Conservation (phyloP, 805 yeast genomes). For the Suhomyces prunicola region DNA sequence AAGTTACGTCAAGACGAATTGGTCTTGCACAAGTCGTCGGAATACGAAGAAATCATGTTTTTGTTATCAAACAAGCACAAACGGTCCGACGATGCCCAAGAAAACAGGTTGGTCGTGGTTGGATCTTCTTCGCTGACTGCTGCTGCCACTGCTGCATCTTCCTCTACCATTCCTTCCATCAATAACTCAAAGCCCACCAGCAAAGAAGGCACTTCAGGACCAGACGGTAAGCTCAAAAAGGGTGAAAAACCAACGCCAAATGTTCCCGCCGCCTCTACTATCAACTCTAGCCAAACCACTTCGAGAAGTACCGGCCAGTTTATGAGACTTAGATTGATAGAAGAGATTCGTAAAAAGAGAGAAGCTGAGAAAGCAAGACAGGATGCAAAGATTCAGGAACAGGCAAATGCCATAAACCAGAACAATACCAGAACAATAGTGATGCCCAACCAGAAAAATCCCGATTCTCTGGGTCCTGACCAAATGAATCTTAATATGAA, state of each 20-base stretch:
- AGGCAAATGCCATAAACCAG: constrained; percentile 25
- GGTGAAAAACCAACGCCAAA: constrained; percentile 13
- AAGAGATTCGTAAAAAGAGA: constrained; percentile 73
- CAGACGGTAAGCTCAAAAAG: constrained; percentile 27
- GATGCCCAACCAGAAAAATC: constrained; percentile 12
- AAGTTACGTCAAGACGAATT: constrained; percentile 43
- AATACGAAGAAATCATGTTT: constrained; percentile 86
- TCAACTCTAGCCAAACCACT: constrained; percentile 14
- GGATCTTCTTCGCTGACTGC: constrained; percentile 25
- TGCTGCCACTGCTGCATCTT: constrained; percentile 16
- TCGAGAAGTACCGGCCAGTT: constrained; percentile 58
- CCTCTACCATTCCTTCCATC: constrained; percentile 13
- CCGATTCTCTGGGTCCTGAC: background rate
- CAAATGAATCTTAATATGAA: background rate
- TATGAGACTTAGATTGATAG: constrained; percentile 82
- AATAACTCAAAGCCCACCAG: constrained; percentile 12
- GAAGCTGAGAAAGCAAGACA: constrained; percentile 42
- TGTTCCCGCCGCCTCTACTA: constrained; percentile 12
- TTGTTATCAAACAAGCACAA: constrained; percentile 39
- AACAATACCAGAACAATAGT: constrained; percentile 36
- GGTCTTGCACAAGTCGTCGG: constrained; percentile 63
- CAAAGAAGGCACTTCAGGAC: constrained; percentile 24
- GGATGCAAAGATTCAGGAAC: constrained; percentile 41
- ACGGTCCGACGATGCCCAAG: constrained; percentile 35
- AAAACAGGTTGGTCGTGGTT: constrained; percentile 38